phyloP scores from a whole-genome alignment of 2,329 filamentous ascomycete genomes.

The Bertia moriformis region DNA sequence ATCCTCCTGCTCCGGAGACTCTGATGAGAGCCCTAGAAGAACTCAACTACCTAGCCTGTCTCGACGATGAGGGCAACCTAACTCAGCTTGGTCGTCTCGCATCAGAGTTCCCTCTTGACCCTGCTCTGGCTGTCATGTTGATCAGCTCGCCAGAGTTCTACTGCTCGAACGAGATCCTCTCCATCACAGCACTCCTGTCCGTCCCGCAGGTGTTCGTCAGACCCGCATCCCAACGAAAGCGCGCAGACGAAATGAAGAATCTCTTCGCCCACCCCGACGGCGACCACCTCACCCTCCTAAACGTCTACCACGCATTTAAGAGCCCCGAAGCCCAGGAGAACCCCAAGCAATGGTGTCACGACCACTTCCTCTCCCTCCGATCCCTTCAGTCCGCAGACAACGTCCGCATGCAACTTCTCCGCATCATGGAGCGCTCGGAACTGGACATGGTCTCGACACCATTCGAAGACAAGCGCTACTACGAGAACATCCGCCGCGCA shows the following conservation, averaged over 20 bases:
- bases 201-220: slow-evolving; percentile 90
- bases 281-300: slow-evolving; percentile 89
- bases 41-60: slow-evolving; percentile 88
- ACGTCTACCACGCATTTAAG: slow-evolving; percentile 97
- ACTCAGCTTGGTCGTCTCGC: slow-evolving; percentile 74
- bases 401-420: slow-evolving; percentile 77
- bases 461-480: slow-evolving; percentile 94
- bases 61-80: slow-evolving; percentile 90
- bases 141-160: slow-evolving; percentile 96
- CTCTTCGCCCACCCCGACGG: slow-evolving; percentile 86
- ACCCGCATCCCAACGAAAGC: slow-evolving; percentile 70
- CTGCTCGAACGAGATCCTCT: slow-evolving; percentile 96
- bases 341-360: slow-evolving; percentile 83
- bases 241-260: slow-evolving; percentile 93
- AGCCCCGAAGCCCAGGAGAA: slow-evolving; percentile 49
- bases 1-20: slow-evolving; percentile 91
- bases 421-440: slow-evolving; percentile 89
- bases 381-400: slow-evolving; percentile 87
- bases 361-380: slow-evolving; percentile 84
- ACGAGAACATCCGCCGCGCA: slow-evolving; percentile 87
- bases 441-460: slow-evolving; percentile 76
- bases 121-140: slow-evolving; percentile 88
- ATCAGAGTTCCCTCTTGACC: slow-evolving; percentile 90
- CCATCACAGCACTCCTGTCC: slow-evolving; percentile 81
- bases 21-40: slow-evolving; percentile 96